Conservation (phyloP, 1,139 yeast species). For the Arxiozyma heterogenica region DNA sequence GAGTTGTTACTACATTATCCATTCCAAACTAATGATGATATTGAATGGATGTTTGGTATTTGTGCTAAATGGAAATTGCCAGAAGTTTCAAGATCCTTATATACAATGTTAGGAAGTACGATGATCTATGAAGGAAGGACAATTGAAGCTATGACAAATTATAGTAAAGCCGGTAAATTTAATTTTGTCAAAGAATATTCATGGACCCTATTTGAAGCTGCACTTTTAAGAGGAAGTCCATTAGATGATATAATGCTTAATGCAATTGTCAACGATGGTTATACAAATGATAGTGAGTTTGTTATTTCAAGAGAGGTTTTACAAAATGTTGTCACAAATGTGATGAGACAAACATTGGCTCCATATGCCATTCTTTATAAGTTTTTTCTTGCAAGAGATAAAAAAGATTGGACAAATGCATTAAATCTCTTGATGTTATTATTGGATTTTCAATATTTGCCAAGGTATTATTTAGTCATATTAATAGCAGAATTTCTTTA, state of each 20-base stretch:
- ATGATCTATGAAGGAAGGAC: slow-evolving; percentile 31
- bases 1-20: slow-evolving; percentile 55
- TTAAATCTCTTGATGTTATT: slow-evolving; percentile 41
- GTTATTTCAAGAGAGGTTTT: slow-evolving; percentile 24
- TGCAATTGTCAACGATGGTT: slow-evolving; percentile 34
- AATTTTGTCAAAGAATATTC: slow-evolving; percentile 35
- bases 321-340: slow-evolving; percentile 36
- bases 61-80: slow-evolving; percentile 42
- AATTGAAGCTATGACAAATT: slow-evolving; percentile 58
- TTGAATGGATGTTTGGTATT: slow-evolving; percentile 68
- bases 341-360: slow-evolving; percentile 56
- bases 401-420: slow-evolving; percentile 28
- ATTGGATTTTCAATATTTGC: slow-evolving; percentile 57
- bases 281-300: slow-evolving; percentile 18
- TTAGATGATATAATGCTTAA: slow-evolving; percentile 48
- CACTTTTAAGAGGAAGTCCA: slow-evolving; percentile 45
- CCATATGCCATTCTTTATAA: slow-evolving; percentile 63
- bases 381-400: slow-evolving; percentile 34
- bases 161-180: slow-evolving; percentile 55
- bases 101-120: slow-evolving; percentile 32
- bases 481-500: slow-evolving; percentile 22
- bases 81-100: slow-evolving; percentile 46
- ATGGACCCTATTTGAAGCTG: slow-evolving; percentile 52
- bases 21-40: slow-evolving; percentile 59
- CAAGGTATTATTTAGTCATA: slow-evolving; percentile 40